phyloP scores from a whole-genome alignment of 352 stramenopile species.

The Globisporangium megalacanthum region DNA sequence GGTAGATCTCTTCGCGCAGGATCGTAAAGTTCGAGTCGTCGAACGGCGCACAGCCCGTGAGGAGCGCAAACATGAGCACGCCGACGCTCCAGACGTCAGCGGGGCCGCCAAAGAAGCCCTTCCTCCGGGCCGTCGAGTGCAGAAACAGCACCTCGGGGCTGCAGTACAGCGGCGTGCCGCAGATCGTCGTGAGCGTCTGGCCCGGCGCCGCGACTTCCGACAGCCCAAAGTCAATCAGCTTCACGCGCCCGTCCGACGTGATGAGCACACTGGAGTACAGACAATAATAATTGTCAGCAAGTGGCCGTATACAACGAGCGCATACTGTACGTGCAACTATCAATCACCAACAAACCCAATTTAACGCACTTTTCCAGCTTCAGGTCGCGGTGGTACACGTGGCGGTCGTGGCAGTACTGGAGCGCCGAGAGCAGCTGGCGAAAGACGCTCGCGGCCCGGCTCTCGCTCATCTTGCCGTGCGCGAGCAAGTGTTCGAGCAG shows the following conservation, averaged over 20 bases:
- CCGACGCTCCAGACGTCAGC: conserved; percentile 77
- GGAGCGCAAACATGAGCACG: conserved; percentile 76
- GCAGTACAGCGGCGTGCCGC: conserved; percentile 79
- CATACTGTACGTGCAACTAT: neutral
- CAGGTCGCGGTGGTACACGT: conserved; percentile 93
- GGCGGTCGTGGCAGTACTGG: conserved; percentile 87
- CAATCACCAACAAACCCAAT: neutral
- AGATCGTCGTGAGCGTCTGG: conserved; percentile 66
- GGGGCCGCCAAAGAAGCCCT: conserved; percentile 51
- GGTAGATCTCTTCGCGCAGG: conserved; percentile 60
- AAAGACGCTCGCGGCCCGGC: conserved; percentile 49
- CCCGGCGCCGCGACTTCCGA: conserved; percentile 82
- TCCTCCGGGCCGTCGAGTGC: conserved; percentile 27
- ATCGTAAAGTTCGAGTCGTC: conserved; percentile 69
- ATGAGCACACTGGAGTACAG: conserved; percentile 74
- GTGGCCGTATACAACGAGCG: neutral
- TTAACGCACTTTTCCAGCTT: conserved; percentile 91
- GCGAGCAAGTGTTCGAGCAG: conserved; percentile 67
- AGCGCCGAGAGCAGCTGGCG: conserved; percentile 89
- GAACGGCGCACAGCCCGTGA: conserved; percentile 76
- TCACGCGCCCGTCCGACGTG: conserved; percentile 88
- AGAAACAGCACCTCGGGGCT: conserved; percentile 75
- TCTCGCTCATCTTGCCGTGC: conserved; percentile 67
- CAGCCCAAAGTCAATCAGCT: conserved; percentile 96
- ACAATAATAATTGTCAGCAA: too few species aligned